These are phyloP conservation scores for Evernia prunastri DNA, from an alignment of 495 filamentous ascomycete genomes.

Conservation along the genomic window DNA sequence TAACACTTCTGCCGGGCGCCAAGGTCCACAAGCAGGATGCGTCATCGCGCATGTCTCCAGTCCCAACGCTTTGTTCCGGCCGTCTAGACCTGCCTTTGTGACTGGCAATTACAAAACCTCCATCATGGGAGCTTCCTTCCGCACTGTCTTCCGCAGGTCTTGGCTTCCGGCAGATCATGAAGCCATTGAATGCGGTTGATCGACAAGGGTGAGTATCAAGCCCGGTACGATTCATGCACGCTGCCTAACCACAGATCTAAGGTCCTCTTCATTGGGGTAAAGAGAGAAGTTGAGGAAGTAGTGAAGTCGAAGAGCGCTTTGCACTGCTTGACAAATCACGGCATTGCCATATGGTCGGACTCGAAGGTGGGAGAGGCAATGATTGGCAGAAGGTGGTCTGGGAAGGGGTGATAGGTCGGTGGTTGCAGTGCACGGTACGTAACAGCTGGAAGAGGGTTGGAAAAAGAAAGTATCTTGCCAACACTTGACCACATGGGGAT, in stretches of 20 bases:
- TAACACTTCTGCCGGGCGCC: neutral
- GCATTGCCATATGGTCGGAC: neutral
- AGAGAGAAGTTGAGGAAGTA: neutral
- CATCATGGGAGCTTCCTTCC: neutral
- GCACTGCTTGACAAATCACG: neutral
- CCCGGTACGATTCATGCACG: neutral
- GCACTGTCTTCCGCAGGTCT: neutral
- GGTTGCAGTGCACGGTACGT: neutral
- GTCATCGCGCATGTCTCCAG: neutral
- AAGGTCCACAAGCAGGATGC: neutral
- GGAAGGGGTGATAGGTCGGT: neutral
- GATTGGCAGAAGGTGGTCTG: neutral
- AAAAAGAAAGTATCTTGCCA: neutral
- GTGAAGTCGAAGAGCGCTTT: neutral
- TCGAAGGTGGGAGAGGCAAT: neutral
- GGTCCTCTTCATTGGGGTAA: neutral
- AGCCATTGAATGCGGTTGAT: neutral
- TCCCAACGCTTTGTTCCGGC: constrained; percentile 2
- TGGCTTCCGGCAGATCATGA: constrained; percentile 3
- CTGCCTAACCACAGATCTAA: neutral
- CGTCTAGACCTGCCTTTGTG: neutral
- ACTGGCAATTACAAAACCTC: neutral
- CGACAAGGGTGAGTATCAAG: neutral
- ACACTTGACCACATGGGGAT: neutral
- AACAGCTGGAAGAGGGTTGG: neutral